phyloP scores from a whole-genome alignment of 768 basidiomycete genomes.

The Boletus pseudo-olivaceus region DNA sequence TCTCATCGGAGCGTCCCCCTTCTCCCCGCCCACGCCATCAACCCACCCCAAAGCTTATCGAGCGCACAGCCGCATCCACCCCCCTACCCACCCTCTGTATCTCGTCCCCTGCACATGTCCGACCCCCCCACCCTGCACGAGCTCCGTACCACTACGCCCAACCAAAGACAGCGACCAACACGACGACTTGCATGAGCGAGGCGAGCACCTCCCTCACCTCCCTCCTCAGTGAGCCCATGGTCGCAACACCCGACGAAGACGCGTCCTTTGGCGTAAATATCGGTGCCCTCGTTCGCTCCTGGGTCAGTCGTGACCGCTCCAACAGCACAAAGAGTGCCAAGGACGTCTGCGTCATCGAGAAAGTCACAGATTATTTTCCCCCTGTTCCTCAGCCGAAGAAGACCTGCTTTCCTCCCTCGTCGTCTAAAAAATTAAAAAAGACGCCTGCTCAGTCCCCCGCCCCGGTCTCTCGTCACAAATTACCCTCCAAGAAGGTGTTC shows the following conservation, averaged over 20 bases:
- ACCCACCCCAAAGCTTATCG: slow-evolving; percentile 35
- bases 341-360: slow-evolving; percentile 25
- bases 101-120: slow-evolving; percentile 38
- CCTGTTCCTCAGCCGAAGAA: slow-evolving; percentile 20
- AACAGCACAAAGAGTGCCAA: slow-evolving; percentile 27
- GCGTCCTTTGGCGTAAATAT: slow-evolving; percentile 45
- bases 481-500: slow-evolving; percentile 3
- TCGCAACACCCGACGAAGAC: slow-evolving; percentile 40
- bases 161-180: slow-evolving; percentile 35
- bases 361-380: slow-evolving; percentile 31
- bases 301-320: slow-evolving; percentile 26
- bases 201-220: slow-evolving; percentile 54
- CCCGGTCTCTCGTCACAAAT: slow-evolving; percentile 12
- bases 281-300: slow-evolving; percentile 36
- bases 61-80: slow-evolving; percentile 28
- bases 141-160: slow-evolving; percentile 34
- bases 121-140: slow-evolving; percentile 26
- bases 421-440: slow-evolving; percentile 21
- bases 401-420: not conserved
- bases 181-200: slow-evolving; percentile 32
- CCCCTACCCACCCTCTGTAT: slow-evolving; percentile 49
- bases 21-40: slow-evolving; percentile 24
- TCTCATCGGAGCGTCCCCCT: no score
- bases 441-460: slow-evolving; percentile 11
- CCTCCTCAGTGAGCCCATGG: slow-evolving; percentile 40